Conservation (phyloP, 108 stramenopile genomes). For the Skeletonema costatum region DNA sequence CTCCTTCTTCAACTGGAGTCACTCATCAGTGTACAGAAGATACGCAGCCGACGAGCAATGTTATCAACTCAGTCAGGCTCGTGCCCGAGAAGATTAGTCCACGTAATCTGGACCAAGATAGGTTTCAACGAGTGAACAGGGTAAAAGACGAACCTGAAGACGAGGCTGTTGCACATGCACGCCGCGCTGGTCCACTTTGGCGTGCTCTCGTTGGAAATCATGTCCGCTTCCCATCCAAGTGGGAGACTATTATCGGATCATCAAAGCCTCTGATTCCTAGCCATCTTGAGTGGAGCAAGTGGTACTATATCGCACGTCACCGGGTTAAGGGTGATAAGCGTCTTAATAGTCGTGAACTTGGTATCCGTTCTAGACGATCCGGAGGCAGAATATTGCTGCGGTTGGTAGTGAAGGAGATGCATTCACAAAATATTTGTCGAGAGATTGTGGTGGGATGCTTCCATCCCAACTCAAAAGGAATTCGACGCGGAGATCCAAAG, state of each 20-base stretch:
- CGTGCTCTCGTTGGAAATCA: constrained; percentile 78
- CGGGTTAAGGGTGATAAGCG: constrained; percentile 55
- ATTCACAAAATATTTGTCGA: constrained; percentile 41
- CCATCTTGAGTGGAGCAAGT: constrained; percentile 35
- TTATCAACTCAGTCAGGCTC: not conserved
- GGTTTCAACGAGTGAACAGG: constrained; percentile 7
- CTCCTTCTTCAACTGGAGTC: not conserved
- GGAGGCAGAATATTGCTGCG: constrained; percentile 75
- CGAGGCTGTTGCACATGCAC: constrained; percentile 63
- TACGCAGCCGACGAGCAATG: not conserved
- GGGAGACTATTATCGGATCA: constrained; percentile 64
- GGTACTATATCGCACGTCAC: constrained; percentile 73
- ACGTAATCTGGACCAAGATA: not conserved
- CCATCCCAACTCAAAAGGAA: constrained; percentile 79
- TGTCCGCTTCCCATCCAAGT: constrained; percentile 71
- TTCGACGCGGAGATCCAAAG: constrained; percentile 49
- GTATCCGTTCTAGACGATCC: constrained; percentile 51
- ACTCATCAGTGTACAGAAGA: not conserved
- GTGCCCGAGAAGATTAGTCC: not conserved
- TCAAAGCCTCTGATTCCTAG: constrained; percentile 41
- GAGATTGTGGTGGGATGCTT: constrained; percentile 79
- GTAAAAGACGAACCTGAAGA: not conserved
- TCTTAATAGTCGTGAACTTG: constrained; percentile 51
- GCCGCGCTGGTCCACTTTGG: constrained; percentile 69
- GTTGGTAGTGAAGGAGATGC: constrained; percentile 62